Evolutionary conservation across 352 stramenopile species (phyloP), one percentile per base, ranked within the genome.

Genomic region (Phytopythium boreale): DNA sequence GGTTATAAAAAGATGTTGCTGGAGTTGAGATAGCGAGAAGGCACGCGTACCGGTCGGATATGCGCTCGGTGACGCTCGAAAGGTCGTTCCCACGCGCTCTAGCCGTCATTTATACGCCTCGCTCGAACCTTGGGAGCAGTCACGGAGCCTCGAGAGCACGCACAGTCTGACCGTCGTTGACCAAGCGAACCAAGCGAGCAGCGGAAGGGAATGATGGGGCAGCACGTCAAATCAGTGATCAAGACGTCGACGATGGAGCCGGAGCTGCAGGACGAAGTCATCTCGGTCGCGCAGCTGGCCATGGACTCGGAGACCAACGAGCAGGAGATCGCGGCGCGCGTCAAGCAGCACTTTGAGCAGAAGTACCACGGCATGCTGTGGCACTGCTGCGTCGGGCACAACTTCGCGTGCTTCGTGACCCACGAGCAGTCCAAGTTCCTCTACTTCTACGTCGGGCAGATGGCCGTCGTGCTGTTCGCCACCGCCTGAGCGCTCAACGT

Each of bases 371-470:
- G 87, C 11, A 79, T 94, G 63, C 71, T 94, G 31, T 98, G 94
- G 94, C 94, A 98, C 76, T 98, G 94, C 78, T 97, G 96, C 66
- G 92, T 98, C 47, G 94, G 94, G 2, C 77, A 93, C 67, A 98
- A 98, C 71, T 94, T 98, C 34, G 93, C 93, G 41, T 97, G 88
- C 70, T 97, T 93, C 68, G 94, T 98, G 17, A 98, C 93, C 3
- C 93, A 98, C 68, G 92, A 98, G 67, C 88, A 97, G 69, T 92
- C 79, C 64, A 98, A 97, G 72, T 98, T 98, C 66, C 90, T 98
- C 59, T 98, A 98, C 79, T 98, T 98, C 66, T 98, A 98, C 87
- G 92, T 98, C 51, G 94, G 94, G 22, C 94, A 98, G 71, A 96
- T 96, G 75, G 94, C 91, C 29, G 80, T 98, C 53, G 96, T 96